Base-by-base conservation (phyloP, 106 monocot species). In the Dendrobium catenatum region DNA sequence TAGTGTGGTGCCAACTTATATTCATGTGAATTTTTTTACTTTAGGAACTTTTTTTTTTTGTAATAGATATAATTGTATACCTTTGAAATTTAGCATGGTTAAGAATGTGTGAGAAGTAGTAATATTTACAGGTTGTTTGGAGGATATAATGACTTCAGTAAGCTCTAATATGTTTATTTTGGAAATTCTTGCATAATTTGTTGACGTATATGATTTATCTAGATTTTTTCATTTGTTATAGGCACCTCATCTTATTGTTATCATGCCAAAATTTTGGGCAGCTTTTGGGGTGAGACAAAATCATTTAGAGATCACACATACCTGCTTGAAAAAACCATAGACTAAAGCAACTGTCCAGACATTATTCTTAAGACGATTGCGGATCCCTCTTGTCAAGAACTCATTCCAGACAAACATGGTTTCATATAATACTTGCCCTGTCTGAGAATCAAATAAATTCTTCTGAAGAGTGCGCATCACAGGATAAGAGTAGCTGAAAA, bases 371-470 rank as follows among this genome's bases (percentile, higher is more conserved):
- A 94, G 82, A 77, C 80, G 77, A 78, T 86, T 83, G 0, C 98
- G 90, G 26, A 99, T 87, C 64, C 91, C 89, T 80, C 83, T 88
- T 51, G 94, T 93, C 83, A 99, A 85, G 73, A 87, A 99, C 20
- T 95, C 95, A 84, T 99, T 99, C 98, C 98, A 99, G 4, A 99
- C 98, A 81, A 99, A 99, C 93, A 95, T 95, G 41, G 95, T 89
- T 72, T 95, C 93, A 84, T 99, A 91, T 19, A 86, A 20, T 61
- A 84, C 79, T 79, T 87, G 79, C 18, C 87, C 89, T 16, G 81
- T 73, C 80, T 95, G 76, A 77, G 40, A 64, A 47, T 88, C 79
- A 77, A 76, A 84, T 74, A 91, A 84, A 64, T 99, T 99, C 72
- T 93, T 93, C 78, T 99, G 98, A 56, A 99, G 87, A 75, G 93